Percentiles rank a stretch among this genome's conserved stretches.
phyloP scores from a whole-genome alignment of 1,284 basidiomycete genomes.

The Trametes sp. region DNA sequence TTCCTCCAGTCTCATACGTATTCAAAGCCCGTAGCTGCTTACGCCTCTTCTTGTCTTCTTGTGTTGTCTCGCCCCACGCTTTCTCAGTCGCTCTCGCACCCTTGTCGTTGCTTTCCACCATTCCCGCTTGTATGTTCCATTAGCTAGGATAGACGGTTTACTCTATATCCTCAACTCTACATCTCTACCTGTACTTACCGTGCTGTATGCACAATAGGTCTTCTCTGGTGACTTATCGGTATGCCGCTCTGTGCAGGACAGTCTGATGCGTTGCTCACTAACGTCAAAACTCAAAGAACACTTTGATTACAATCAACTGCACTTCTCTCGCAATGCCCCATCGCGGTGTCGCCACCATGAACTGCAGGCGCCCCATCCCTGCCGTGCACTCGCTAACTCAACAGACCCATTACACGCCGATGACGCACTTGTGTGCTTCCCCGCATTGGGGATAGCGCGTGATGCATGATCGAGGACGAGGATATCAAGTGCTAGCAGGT shows the following conservation, averaged over 20 bases:
- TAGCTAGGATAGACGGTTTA: too few relatives aligned
- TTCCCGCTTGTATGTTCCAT: not conserved
- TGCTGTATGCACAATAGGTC: not conserved
- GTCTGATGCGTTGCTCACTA: too few relatives aligned
- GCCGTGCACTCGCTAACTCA: not conserved
- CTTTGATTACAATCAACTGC: not conserved
- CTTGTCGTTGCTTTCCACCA: not conserved
- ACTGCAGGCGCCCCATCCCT: not conserved
- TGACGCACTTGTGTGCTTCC: conserved; percentile 17
- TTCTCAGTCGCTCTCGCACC: not conserved
- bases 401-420: not conserved
- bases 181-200: not conserved
- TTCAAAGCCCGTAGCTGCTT: not conserved
- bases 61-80: not conserved
- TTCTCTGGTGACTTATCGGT: not conserved
- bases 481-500: too few relatives aligned
- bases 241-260: not conserved
- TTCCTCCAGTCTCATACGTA: not conserved
- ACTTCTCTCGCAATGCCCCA: not conserved
- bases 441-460: conserved; percentile 8
- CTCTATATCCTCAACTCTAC: not conserved
- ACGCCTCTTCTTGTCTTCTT: not conserved
- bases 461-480: conserved; percentile 6
- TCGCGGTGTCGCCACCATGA: not conserved
- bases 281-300: too few relatives aligned